These are phyloP conservation scores for Lentinula sp. DNA, from an alignment of 768 basidiomycete species.

Conservation along the genomic window DNA sequence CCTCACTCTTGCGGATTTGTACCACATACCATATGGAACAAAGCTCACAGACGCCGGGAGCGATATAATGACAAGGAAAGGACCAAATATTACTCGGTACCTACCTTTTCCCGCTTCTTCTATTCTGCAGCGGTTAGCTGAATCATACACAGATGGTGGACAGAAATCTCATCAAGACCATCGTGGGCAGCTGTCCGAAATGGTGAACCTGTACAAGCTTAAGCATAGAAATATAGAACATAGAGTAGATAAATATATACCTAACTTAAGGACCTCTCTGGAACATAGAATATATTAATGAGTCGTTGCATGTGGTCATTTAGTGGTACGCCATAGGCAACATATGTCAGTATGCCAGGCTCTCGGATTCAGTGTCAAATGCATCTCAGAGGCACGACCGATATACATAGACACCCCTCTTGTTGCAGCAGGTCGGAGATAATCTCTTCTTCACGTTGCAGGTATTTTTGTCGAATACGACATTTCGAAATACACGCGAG, in stretches of 20 bases:
- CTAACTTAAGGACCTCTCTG: too few relatives aligned
- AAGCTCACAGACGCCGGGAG: constrained; percentile 10
- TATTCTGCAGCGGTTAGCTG: background rate
- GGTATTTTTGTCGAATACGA: background rate
- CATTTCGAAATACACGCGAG: background rate
- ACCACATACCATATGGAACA: constrained; percentile 35
- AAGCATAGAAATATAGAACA: background rate
- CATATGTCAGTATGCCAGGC: too few relatives aligned
- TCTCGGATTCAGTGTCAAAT: too few relatives aligned
- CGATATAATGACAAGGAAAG: constrained; percentile 16
- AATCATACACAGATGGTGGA: constrained; percentile 35
- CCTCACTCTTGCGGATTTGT: constrained; percentile 47
- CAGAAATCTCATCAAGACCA: constrained; percentile 32
- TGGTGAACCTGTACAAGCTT: background rate
- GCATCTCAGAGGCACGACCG: too few relatives aligned
- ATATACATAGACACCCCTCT: too few relatives aligned
- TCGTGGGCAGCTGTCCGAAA: constrained; percentile 25
- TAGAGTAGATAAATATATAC: background rate
- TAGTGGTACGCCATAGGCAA: too few relatives aligned
- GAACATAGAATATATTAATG: too few relatives aligned
- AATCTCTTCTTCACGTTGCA: too few relatives aligned
- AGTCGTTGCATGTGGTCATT: too few relatives aligned
- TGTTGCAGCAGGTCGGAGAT: too few relatives aligned
- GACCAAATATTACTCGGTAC: constrained; percentile 34
- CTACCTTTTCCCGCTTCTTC: background rate